phyloP scores from a whole-genome alignment of 345 rosid genomes.

The Eucalyptus cloeziana region DNA sequence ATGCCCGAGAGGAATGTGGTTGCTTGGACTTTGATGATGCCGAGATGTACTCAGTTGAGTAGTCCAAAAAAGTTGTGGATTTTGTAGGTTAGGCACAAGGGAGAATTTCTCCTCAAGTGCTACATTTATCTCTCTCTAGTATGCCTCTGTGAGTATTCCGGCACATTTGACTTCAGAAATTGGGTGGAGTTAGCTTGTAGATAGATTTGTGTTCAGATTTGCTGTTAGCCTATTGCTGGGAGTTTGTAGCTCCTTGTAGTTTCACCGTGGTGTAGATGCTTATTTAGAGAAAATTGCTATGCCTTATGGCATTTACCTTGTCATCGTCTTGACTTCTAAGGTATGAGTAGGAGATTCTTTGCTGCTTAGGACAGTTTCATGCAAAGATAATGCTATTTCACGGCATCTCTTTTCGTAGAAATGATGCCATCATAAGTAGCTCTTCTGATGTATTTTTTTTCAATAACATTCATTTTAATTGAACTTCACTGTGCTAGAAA shows the following conservation, averaged over 20 bases:
- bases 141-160: not conserved
- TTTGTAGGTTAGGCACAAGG: not conserved
- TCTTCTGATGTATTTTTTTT: too few relatives aligned
- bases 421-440: not conserved
- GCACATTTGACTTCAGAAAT: not conserved
- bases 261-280: not conserved
- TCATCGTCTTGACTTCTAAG: not conserved
- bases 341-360: not conserved
- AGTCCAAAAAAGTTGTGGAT: too few relatives aligned
- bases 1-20: too few relatives aligned
- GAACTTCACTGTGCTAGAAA: too few relatives aligned
- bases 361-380: too few relatives aligned
- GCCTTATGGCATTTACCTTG: not conserved
- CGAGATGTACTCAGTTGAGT: too few relatives aligned
- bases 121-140: not conserved
- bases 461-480: too few relatives aligned
- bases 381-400: not conserved
- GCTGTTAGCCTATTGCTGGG: rapidly evolving
- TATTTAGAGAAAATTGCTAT: not conserved
- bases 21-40: too few relatives aligned
- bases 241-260: not conserved
- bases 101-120: not conserved
- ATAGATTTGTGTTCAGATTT: not conserved
- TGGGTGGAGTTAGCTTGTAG: not conserved
- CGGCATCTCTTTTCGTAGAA: not conserved